phyloP scores from a whole-genome alignment of 768 basidiomycete genomes.

The Suillus subalutaceus region DNA sequence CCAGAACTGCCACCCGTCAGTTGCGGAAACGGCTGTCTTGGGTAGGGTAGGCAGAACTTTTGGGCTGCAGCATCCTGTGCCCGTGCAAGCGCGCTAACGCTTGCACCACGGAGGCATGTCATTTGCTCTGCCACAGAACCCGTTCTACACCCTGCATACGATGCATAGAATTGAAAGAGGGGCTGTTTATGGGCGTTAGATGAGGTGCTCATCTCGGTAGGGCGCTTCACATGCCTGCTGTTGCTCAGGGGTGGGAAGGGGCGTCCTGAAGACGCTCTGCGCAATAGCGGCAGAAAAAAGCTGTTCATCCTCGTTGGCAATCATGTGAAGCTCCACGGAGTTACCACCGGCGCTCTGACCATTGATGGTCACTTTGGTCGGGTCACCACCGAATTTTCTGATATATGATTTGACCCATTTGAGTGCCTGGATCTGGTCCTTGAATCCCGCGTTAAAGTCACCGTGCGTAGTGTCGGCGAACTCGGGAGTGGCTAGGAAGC shows the following conservation, averaged over 20 bases:
- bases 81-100: conserved; percentile 51
- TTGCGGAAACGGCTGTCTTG: conserved; percentile 6
- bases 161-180: conserved; percentile 54
- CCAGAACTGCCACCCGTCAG: conserved; percentile 33
- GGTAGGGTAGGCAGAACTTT: conserved; percentile 20
- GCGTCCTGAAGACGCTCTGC: conserved; percentile 61
- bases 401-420: conserved; percentile 44
- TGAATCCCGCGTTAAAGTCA: conserved; percentile 56
- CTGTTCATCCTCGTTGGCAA: conserved; percentile 41
- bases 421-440: conserved; percentile 52
- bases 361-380: conserved; percentile 48
- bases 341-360: conserved; percentile 63
- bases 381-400: conserved; percentile 43
- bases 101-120: conserved; percentile 52
- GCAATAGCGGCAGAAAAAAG: conserved; percentile 62
- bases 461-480: conserved; percentile 43
- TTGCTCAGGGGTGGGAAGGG: conserved; percentile 54
- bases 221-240: conserved; percentile 44
- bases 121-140: conserved; percentile 40
- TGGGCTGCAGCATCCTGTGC: conserved; percentile 54
- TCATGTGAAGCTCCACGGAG: conserved; percentile 61
- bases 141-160: conserved; percentile 52
- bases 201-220: conserved; percentile 1
- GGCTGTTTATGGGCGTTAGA: conserved; percentile 35
- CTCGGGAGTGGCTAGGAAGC: conserved; percentile 60